A percentile compares a stretch with the other conserved stretches of the same genome.
These are phyloP conservation scores for Lepraria neglecta DNA, from an alignment of 495 filamentous ascomycete genomes.

Conservation along the genomic window DNA sequence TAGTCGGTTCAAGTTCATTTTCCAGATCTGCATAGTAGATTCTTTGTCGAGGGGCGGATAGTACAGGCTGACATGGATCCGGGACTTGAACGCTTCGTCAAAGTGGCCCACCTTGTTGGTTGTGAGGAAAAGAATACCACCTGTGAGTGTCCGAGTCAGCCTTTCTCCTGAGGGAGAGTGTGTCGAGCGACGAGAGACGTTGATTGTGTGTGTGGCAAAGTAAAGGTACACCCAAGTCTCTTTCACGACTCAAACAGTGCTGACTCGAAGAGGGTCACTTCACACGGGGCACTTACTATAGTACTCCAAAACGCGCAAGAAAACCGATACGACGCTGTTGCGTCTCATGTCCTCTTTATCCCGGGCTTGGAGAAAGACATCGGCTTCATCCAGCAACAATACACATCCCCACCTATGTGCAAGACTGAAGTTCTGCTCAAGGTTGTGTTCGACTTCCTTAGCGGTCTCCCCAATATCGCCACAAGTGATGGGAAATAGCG, in stretches of 20 bases:
- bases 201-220: too few relatives aligned
- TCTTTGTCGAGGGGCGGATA: slow-evolving; percentile 36
- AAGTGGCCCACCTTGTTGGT: slow-evolving; percentile 42
- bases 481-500: slow-evolving; percentile 34
- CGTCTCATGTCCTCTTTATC: slow-evolving; percentile 23
- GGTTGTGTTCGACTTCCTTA: slow-evolving; percentile 36
- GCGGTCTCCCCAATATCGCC: slow-evolving; percentile 35
- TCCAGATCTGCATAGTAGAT: slow-evolving; percentile 34
- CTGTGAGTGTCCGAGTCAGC: slow-evolving; percentile 24
- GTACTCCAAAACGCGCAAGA: slow-evolving; percentile 53
- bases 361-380: slow-evolving; percentile 43
- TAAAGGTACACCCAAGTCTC: too few relatives aligned
- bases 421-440: slow-evolving; percentile 37
- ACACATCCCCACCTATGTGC: slow-evolving; percentile 46
- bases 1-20: slow-evolving; percentile 32
- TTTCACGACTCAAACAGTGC: too few relatives aligned
- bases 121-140: slow-evolving; percentile 47
- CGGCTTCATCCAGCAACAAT: slow-evolving; percentile 49
- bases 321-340: slow-evolving; percentile 34
- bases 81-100: slow-evolving; percentile 44
- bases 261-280: slow-evolving; percentile 1
- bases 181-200: too few relatives aligned
- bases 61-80: slow-evolving; percentile 45
- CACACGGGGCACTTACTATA: slow-evolving; percentile 31
- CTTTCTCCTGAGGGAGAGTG: too few relatives aligned